Evolutionary conservation across 2,329 filamentous ascomycete species (phyloP).

Genomic region (Cryphonectria japonica): DNA sequence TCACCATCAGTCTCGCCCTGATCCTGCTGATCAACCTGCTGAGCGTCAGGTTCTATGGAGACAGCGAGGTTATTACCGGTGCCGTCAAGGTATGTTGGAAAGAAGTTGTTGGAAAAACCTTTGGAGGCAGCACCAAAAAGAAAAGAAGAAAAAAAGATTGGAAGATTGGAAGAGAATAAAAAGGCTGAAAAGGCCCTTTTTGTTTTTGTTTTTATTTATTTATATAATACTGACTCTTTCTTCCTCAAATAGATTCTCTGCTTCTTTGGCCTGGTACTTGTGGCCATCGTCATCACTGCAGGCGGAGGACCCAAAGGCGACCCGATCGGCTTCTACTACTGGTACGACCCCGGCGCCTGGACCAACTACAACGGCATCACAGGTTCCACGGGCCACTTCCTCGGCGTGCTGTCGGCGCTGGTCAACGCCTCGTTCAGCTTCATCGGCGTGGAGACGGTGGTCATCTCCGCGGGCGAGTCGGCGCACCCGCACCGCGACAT

Average conservation of each 20-base stretch:
- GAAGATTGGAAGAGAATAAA: too few species aligned
- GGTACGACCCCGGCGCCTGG: constrained; percentile 31
- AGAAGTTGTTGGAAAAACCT: too few species aligned
- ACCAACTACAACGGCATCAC: constrained; percentile 31
- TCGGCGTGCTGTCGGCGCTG: constrained; percentile 30
- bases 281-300: constrained; percentile 32
- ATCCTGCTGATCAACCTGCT: constrained; percentile 27
- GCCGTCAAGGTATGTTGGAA: constrained; percentile 22
- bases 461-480: constrained; percentile 31
- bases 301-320: constrained; percentile 30
- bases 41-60: constrained; percentile 28
- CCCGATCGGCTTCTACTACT: constrained; percentile 31
- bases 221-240: constrained; percentile 1
- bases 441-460: constrained; percentile 30
- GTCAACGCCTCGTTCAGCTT: constrained; percentile 31
- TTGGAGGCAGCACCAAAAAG: too few species aligned
- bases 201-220: too few species aligned
- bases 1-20: constrained; percentile 24
- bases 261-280: constrained; percentile 30
- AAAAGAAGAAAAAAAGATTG: too few species aligned
- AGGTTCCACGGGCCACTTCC: constrained; percentile 30
- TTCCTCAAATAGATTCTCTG: constrained; percentile 22
- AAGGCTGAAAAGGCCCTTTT: too few species aligned
- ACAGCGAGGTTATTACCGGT: constrained; percentile 25
- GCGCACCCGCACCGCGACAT: constrained; percentile 30